Conservation (phyloP, 768 basidiomycete genomes). For the Neoboletus brunneissimus region DNA sequence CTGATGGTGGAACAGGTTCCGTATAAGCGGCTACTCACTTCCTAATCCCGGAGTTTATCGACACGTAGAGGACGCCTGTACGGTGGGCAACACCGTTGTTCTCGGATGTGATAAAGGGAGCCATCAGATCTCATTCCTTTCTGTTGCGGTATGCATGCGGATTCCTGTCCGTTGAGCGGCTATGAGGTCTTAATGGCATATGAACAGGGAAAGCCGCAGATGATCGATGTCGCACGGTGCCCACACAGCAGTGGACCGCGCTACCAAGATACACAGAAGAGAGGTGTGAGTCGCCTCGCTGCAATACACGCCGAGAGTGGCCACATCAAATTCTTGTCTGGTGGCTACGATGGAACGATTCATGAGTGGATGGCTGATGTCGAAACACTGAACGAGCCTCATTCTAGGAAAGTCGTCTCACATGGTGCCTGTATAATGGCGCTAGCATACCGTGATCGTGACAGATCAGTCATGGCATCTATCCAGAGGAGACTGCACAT, state of each 20-base stretch:
- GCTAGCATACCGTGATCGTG: conserved; percentile 37
- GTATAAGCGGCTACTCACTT: conserved; percentile 38
- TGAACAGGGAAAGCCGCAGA: conserved; percentile 31
- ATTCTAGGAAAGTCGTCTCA: conserved; percentile 29
- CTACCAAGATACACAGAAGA: conserved; percentile 22
- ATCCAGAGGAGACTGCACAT: conserved; percentile 34
- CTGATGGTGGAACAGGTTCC: conserved; percentile 28
- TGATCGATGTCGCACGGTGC: conserved; percentile 31
- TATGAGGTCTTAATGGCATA: conserved; percentile 22
- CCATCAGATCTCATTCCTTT: conserved; percentile 42
- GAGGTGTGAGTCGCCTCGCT: conserved; percentile 45
- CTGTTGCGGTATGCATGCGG: conserved; percentile 32
- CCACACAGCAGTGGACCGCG: conserved; percentile 33
- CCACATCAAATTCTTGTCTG: conserved; percentile 44
- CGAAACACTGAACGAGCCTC: conserved; percentile 20
- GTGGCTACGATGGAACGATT: conserved; percentile 45
- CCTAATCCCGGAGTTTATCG: conserved; percentile 36
- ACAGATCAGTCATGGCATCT: conserved; percentile 37
- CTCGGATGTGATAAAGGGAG: conserved; percentile 44
- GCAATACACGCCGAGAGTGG: conserved; percentile 31
- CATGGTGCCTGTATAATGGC: conserved; percentile 34
- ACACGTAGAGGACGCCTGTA: conserved; percentile 47
- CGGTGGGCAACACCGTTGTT: conserved; percentile 40
- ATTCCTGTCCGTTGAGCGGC: conserved; percentile 26
- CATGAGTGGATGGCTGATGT: conserved; percentile 38